Evolutionary conservation across 2,329 filamentous ascomycete species (phyloP).

Genomic region (Cyphellophora europaea): DNA sequence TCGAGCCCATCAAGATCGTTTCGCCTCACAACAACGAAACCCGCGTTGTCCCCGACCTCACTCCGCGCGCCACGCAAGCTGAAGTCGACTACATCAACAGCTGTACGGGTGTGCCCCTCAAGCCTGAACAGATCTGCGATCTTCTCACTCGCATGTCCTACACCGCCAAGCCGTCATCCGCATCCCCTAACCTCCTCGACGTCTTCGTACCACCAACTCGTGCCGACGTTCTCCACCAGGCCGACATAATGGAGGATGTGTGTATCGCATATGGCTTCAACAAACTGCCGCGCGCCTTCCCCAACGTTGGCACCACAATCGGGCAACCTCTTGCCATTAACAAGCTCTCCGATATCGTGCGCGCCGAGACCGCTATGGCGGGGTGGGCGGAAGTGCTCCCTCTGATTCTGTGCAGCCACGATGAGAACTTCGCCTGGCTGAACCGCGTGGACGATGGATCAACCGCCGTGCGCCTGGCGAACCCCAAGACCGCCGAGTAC

Average conservation of each 20-base stretch:
- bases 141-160: conserved; percentile 85
- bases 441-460: conserved; percentile 82
- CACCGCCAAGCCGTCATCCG: conserved; percentile 63
- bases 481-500: conserved; percentile 89
- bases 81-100: conserved; percentile 90
- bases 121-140: conserved; percentile 65
- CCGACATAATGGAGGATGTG: conserved; percentile 97
- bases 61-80: conserved; percentile 66
- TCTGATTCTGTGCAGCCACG: conserved; percentile 90
- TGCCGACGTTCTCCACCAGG: conserved; percentile 90
- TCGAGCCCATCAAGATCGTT: conserved; percentile 87
- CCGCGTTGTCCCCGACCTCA: conserved; percentile 70
- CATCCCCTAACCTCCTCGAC: conserved; percentile 62
- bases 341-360: conserved; percentile 87
- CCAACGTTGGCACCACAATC: conserved; percentile 75
- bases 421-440: conserved; percentile 95
- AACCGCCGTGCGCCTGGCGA: conserved; percentile 74
- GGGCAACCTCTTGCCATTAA: conserved; percentile 84
- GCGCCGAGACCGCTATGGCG: conserved; percentile 80
- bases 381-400: conserved; percentile 97
- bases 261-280: conserved; percentile 98
- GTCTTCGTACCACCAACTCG: conserved; percentile 80
- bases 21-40: conserved; percentile 84
- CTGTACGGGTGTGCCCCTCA: conserved; percentile 73
- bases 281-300: conserved; percentile 77